Conservation (phyloP, 2,329 filamentous ascomycete species). For the Verticillium isaacii region DNA sequence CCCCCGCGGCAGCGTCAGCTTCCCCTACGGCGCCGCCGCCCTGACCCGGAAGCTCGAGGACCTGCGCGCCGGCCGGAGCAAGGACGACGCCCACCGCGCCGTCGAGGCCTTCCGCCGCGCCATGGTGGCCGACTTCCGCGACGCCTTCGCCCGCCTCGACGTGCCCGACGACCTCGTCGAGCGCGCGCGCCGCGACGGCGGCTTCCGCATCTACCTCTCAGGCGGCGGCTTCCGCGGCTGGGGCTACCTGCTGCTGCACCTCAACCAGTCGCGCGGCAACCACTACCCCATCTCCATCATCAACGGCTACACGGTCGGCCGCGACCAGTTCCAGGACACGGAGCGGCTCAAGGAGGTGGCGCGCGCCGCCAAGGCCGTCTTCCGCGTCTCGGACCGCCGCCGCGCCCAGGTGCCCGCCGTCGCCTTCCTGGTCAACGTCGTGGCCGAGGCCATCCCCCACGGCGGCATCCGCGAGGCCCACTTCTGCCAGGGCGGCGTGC, state of each 20-base stretch:
- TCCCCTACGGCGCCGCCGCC: conserved; percentile 68
- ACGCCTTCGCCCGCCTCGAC: conserved; percentile 46
- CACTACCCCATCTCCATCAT: conserved; percentile 69
- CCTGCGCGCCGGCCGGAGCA: conserved; percentile 29
- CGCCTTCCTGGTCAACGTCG: conserved; percentile 59
- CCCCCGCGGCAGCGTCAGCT: conserved; percentile 53
- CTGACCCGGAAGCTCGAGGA: conserved; percentile 50
- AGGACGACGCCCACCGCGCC: conserved; percentile 33
- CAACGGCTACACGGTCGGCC: conserved; percentile 57
- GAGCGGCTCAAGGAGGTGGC: conserved; percentile 26
- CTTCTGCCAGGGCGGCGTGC: conserved; percentile 68
- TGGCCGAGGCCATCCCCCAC: conserved; percentile 54
- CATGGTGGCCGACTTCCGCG: conserved; percentile 46
- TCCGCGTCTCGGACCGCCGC: conserved; percentile 61
- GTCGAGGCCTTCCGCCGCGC: conserved; percentile 40
- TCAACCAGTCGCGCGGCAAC: conserved; percentile 51
- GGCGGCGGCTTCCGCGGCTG: conserved; percentile 69
- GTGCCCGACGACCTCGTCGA: conserved; percentile 47
- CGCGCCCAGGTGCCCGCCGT: conserved; percentile 65
- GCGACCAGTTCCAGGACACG: conserved; percentile 47
- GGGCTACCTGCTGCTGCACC: conserved; percentile 59
- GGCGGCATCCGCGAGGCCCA: conserved; percentile 51
- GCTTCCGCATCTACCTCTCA: conserved; percentile 60
- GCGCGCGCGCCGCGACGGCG: conserved; percentile 35
- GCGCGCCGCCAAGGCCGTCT: conserved; percentile 33